A percentile compares a stretch with the other conserved stretches of the same genome.
Conservation (phyloP, 2,329 filamentous ascomycete species). For the Metarhizium humberi region DNA sequence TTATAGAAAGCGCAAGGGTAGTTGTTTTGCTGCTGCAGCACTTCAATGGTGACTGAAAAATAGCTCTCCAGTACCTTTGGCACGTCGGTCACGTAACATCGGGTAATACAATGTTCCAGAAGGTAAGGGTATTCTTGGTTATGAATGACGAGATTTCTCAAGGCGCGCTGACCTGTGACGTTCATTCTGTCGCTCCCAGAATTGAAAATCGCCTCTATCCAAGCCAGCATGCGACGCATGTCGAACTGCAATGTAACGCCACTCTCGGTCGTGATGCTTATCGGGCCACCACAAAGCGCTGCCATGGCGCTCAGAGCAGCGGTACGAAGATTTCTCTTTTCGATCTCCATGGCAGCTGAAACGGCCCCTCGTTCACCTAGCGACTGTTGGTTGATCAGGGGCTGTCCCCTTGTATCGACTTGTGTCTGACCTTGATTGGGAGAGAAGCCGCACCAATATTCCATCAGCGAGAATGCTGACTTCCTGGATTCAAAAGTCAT, state of each 20-base stretch:
- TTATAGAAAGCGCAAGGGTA: slow-evolving; percentile 87
- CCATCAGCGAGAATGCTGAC: slow-evolving; percentile 92
- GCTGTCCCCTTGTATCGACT: slow-evolving; percentile 76
- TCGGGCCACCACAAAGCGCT: slow-evolving; percentile 74
- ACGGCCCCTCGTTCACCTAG: slow-evolving; percentile 66
- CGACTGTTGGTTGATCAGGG: slow-evolving; percentile 71
- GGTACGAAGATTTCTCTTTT: slow-evolving; percentile 84
- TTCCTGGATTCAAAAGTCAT: slow-evolving; percentile 96
- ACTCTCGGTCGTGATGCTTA: slow-evolving; percentile 81
- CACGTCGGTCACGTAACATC: slow-evolving; percentile 76
- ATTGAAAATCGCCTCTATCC: slow-evolving; percentile 93
- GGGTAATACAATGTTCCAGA: slow-evolving; percentile 80
- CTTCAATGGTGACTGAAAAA: slow-evolving; percentile 83
- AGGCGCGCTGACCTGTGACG: slow-evolving; percentile 74
- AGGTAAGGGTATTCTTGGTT: slow-evolving; percentile 82
- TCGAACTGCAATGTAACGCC: slow-evolving; percentile 86
- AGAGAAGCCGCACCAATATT: slow-evolving; percentile 98
- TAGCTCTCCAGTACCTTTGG: slow-evolving; percentile 88
- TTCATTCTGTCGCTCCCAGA: slow-evolving; percentile 88
- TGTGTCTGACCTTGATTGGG: slow-evolving; percentile 79
- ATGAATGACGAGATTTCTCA: slow-evolving; percentile 83
- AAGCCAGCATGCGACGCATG: slow-evolving; percentile 81
- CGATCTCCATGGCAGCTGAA: slow-evolving; percentile 90
- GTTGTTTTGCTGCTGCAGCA: slow-evolving; percentile 73
- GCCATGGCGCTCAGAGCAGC: slow-evolving; percentile 95